A percentile compares a stretch with the other conserved stretches of the same genome.
Evolutionary conservation across 2,329 filamentous ascomycete species (phyloP).

Genomic region (Gaeumannomyces tritici): DNA sequence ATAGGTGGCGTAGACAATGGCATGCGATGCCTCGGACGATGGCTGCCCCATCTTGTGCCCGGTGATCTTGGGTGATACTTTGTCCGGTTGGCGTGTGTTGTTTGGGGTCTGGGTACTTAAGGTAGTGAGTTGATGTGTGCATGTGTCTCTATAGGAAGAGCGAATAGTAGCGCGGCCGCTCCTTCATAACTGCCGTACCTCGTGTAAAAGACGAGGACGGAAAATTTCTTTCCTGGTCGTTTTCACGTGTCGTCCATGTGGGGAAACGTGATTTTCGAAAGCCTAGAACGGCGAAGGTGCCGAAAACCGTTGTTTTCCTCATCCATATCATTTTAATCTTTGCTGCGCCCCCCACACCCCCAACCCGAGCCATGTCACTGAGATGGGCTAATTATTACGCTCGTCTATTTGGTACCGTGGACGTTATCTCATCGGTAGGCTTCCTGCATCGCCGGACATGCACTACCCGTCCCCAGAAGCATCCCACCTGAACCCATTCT

Average conservation of each 20-base stretch:
- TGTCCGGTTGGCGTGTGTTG: background rate
- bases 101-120: too few relatives aligned
- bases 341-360: background rate
- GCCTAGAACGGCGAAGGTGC: background rate
- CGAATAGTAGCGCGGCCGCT: background rate
- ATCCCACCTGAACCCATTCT: too few relatives aligned
- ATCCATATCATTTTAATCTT: background rate
- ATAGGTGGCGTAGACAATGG: conserved; percentile 74
- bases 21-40: conserved; percentile 69
- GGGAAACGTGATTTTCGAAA: background rate
- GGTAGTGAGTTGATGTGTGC: background rate
- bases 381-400: background rate
- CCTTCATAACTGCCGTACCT: background rate
- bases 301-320: background rate
- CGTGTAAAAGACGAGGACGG: background rate
- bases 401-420: background rate
- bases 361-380: background rate
- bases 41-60: conserved; percentile 56
- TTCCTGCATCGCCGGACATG: background rate
- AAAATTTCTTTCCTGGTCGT: background rate
- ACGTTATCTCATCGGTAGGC: too few relatives aligned
- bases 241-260: background rate
- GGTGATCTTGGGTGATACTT: background rate
- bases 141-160: background rate
- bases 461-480: too few relatives aligned